Evolutionary conservation across 805 yeast species (phyloP), one percentile per base, ranked within the genome.

Genomic region (Cyberlindnera meyerae): DNA sequence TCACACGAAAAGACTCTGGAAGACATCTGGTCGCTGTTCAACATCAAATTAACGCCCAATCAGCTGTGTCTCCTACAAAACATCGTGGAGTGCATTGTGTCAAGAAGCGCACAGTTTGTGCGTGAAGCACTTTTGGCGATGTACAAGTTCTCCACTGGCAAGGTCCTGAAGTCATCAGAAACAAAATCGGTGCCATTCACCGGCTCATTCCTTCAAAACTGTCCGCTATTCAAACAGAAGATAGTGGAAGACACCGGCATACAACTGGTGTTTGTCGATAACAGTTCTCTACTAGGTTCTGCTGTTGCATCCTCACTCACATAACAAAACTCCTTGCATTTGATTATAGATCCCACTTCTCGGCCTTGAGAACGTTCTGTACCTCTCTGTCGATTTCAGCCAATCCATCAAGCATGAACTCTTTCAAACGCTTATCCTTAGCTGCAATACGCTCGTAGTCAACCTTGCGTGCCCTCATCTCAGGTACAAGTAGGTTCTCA

Each of bases 261-360:
- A 12, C 57, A 58, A 16, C 60, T 74, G 33, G 58, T 54, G 36
- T 57, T 62, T 29, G 57, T 72, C 18, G 67, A 65, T 13, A 62
- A 73, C 43, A 70, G 75, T 36, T 66, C 74, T 12, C 58, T 74
- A 8, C 57, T 72, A 21, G 80, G 80, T 5, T 75, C 77, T 18
- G 79, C 75, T 11, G 67, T 74, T 29, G 73, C 75, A 13, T 77
- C 78, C 7, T 5, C 29, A 6, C 18, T 27, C 7, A 9, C 9
- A 9, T 20, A 9, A 20, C 9, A 11, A 9, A 24, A 21, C 24
- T 12, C 9, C 6, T 24, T 11, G 27, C 11, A 24, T 24, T 24
- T 8, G 22, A 14, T 26, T 25, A 30, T 6, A 25, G 21, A 11
- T 31, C 40, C 24, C 28, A 25, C 8, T 21, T 21, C 26, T 35